These are phyloP conservation scores for Hanseniaspora guilliermondii DNA, from an alignment of 805 yeast species.

Conservation along the genomic window DNA sequence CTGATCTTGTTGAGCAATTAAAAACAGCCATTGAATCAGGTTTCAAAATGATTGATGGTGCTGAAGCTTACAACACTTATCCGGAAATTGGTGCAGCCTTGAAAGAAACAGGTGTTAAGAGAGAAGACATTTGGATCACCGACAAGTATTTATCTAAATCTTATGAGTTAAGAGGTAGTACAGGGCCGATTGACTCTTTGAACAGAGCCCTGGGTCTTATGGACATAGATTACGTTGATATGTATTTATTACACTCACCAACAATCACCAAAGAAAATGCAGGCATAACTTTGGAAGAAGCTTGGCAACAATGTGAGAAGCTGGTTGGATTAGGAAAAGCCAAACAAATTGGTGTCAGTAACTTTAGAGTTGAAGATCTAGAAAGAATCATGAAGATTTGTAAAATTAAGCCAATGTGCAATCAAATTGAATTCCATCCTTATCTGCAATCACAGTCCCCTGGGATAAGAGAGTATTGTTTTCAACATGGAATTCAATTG, in stretches of 20 bases:
- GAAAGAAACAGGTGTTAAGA: conserved; percentile 28
- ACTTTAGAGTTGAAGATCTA: conserved; percentile 43
- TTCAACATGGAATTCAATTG: conserved; percentile 35
- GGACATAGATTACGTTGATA: conserved; percentile 43
- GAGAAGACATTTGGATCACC: conserved; percentile 44
- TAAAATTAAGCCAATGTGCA: conserved; percentile 40
- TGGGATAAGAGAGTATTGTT: conserved; percentile 39
- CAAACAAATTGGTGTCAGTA: conserved; percentile 56
- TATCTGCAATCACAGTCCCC: conserved; percentile 54
- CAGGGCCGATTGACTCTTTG: conserved; percentile 37
- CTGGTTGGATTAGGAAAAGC: conserved; percentile 45
- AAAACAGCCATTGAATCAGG: conserved; percentile 39
- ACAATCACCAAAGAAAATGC: conserved; percentile 34
- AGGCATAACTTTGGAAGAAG: conserved; percentile 37
- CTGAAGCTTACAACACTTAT: conserved; percentile 50
- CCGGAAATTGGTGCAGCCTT: conserved; percentile 44
- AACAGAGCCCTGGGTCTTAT: conserved; percentile 35
- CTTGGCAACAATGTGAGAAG: conserved; percentile 48
- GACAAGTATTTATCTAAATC: conserved; percentile 37
- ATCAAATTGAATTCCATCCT: conserved; percentile 61
- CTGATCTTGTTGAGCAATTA: conserved; percentile 35
- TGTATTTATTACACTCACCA: conserved; percentile 54
- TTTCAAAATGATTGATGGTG: conserved; percentile 52
- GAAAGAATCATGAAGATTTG: conserved; percentile 34
- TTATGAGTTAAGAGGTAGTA: conserved; percentile 28